phyloP scores from a whole-genome alignment of 2,329 filamentous ascomycete species.

The Talaromyces pinophilus region DNA sequence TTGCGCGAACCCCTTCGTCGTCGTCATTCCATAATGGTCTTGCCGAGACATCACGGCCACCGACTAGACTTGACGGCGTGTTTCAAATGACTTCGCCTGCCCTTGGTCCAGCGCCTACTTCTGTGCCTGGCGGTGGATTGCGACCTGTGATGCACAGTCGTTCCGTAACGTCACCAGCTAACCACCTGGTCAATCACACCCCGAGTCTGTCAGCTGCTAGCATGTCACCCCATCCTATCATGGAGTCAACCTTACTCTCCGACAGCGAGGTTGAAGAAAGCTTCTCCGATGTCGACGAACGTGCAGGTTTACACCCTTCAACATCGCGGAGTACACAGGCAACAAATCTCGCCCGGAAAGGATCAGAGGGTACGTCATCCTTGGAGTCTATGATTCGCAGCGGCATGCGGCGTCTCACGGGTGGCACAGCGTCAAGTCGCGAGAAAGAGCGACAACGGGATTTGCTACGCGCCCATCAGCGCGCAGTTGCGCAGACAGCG shows the following conservation, averaged over 20 bases:
- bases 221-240: slow-evolving; percentile 26
- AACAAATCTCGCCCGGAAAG: slow-evolving; percentile 34
- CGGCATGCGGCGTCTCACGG: slow-evolving; percentile 51
- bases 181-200: slow-evolving; percentile 44
- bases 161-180: slow-evolving; percentile 78
- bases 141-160: slow-evolving; percentile 75
- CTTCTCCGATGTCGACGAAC: slow-evolving; percentile 81
- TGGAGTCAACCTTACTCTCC: slow-evolving; percentile 64
- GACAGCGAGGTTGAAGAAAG: slow-evolving; percentile 78
- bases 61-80: slow-evolving; percentile 52
- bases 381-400: slow-evolving; percentile 49
- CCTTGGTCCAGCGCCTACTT: slow-evolving; percentile 49
- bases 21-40: slow-evolving; percentile 86
- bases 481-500: slow-evolving; percentile 41
- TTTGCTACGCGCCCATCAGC: slow-evolving; percentile 46
- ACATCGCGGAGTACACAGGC: slow-evolving; percentile 27
- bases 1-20: slow-evolving; percentile 68
- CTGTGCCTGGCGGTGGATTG: slow-evolving; percentile 35
- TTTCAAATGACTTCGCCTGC: slow-evolving; percentile 40
- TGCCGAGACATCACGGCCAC: slow-evolving; percentile 66
- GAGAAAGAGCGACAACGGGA: slow-evolving; percentile 51
- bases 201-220: slow-evolving; percentile 18
- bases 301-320: slow-evolving; percentile 37
- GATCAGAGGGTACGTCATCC: slow-evolving; percentile 45
- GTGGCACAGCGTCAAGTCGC: slow-evolving; percentile 42